Base-by-base conservation (phyloP, 371 early-diverging fungal species). In the Mucor sp. region DNA sequence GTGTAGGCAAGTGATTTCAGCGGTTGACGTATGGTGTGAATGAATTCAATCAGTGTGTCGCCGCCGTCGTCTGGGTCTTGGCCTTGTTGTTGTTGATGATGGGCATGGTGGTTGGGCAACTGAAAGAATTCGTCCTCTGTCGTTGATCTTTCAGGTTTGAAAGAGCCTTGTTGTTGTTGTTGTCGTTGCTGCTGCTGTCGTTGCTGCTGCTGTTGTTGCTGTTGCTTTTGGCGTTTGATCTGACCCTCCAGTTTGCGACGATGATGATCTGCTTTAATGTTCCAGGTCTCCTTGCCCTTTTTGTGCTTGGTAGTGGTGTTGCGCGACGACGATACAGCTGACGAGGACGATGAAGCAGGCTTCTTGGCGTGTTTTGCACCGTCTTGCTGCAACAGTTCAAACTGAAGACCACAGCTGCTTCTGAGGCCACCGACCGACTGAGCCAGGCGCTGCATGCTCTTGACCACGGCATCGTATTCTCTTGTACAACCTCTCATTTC, bases 401-500 rank as follows among this genome's bases (percentile, higher is more conserved):
- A 86, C 63, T 89, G 87, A 17, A 89, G 64, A 25, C 89, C 90
- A 66, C 88, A 87, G 28, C 88, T 85, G 63, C 88, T 87, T 37
- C 89, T 71, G 17, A 89, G 70, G 14, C 90, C 85, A 35, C 89
- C 85, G 47, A 90, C 74, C 41, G 85, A 85, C 66, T 89, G 89
- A 30, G 91, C 85, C 25, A 92, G 76, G 0, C 86, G 85, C 62
- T 89, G 84, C 63, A 90, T 81, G 21, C 80, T 77, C 6, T 78
- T 66, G 0, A 86, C 79, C 47, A 86, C 75, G 9, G 72, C 68
- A 12, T 72, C 78, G 55, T 85, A 82, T 19, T 78, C 70, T 1
- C 63, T 35, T n/a, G 82, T 70, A 30, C 78, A 74, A 3, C 75
- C 74, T 66, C 82, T 80, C 56, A 88, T 82, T 12, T 79, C 76